Evolutionary conservation across 306 rosid species (phyloP).

Genomic region (Fagus sylvatica): DNA sequence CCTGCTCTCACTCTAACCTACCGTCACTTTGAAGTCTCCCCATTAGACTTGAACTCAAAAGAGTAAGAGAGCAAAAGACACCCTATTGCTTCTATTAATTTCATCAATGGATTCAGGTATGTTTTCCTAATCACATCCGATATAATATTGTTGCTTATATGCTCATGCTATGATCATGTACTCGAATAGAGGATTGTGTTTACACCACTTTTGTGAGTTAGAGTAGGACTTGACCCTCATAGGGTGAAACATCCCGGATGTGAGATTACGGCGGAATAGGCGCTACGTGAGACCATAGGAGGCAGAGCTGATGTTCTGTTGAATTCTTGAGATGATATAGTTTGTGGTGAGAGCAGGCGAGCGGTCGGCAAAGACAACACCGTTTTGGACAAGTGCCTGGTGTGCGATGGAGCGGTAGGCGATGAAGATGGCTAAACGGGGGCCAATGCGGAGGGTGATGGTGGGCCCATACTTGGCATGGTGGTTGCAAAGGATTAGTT

Average conservation of each 20-base stretch:
- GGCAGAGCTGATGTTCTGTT: not conserved
- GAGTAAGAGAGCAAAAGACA: too few relatives aligned
- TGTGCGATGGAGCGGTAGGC: not conserved
- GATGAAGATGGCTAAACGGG: not conserved
- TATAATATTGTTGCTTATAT: too few relatives aligned
- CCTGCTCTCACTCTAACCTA: too few relatives aligned
- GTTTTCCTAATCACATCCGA: too few relatives aligned
- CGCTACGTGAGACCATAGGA: not conserved
- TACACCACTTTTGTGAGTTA: not conserved
- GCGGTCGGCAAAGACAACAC: not conserved
- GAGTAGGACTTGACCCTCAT: not conserved
- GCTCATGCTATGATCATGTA: too few relatives aligned
- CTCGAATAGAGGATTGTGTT: too few relatives aligned
- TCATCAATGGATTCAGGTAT: too few relatives aligned
- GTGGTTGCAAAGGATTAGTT: not conserved
- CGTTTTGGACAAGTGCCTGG: not conserved
- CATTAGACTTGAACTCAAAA: too few relatives aligned
- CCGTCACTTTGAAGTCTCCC: too few relatives aligned
- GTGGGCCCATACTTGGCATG: not conserved
- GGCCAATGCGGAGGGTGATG: not conserved
- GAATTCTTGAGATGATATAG: not conserved
- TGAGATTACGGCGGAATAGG: slow-evolving; percentile 1
- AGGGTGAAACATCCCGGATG: slow-evolving; percentile 4
- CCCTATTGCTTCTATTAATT: too few relatives aligned
- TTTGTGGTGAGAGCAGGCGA: not conserved